A percentile compares a stretch with the other conserved stretches of the same genome.
phyloP scores from a whole-genome alignment of 2,329 filamentous ascomycete genomes.

The Xylariomycetidae sp. region DNA sequence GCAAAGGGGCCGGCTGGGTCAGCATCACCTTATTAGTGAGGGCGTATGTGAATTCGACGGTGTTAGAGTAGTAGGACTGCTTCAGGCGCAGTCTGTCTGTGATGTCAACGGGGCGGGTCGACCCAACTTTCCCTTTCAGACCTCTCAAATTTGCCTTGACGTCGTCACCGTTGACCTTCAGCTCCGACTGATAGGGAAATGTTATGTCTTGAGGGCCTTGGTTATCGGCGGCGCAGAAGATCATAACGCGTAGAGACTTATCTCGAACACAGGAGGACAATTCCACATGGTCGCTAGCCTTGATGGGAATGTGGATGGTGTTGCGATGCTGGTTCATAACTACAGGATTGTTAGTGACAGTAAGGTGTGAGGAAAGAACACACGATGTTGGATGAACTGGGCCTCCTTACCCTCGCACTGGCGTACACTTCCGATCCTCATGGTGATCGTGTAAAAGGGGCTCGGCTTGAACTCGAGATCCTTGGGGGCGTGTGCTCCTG shows the following conservation, averaged over 20 bases:
- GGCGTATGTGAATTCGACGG: constrained; percentile 83
- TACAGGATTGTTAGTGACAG: constrained; percentile 22
- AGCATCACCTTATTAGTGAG: constrained; percentile 74
- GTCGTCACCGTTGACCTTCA: constrained; percentile 84
- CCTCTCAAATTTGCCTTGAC: constrained; percentile 91
- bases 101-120: constrained; percentile 89
- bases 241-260: constrained; percentile 65
- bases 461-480: constrained; percentile 59
- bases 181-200: constrained; percentile 88
- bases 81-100: constrained; percentile 70
- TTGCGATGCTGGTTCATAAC: constrained; percentile 53
- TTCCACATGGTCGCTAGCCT: constrained; percentile 45
- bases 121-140: constrained; percentile 92
- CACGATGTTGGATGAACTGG: not conserved
- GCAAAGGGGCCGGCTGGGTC: constrained; percentile 14
- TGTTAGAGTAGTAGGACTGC: constrained; percentile 66
- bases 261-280: constrained; percentile 56
- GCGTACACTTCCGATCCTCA: constrained; percentile 59
- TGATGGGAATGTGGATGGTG: constrained; percentile 41
- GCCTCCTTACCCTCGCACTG: constrained; percentile 65
- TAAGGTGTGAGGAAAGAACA: not conserved
- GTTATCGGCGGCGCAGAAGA: constrained; percentile 73
- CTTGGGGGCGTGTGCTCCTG: no score
- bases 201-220: constrained; percentile 68
- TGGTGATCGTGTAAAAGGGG: constrained; percentile 75